These are phyloP conservation scores for Penicillium sp. DNA, from an alignment of 2,329 filamentous ascomycete genomes.

Conservation along the genomic window DNA sequence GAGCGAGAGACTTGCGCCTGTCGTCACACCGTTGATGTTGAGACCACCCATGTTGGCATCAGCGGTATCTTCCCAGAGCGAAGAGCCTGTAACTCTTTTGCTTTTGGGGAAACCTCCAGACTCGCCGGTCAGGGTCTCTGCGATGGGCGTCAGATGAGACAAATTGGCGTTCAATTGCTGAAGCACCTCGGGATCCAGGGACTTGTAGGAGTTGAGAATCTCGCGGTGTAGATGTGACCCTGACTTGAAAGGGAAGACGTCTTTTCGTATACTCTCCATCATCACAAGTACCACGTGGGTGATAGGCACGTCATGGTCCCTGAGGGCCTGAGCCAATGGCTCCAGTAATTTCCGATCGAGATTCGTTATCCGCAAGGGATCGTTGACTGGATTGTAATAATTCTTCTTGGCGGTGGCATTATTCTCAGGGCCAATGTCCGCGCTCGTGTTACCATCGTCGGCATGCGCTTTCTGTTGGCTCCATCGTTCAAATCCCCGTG, in stretches of 20 bases:
- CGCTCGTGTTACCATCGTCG: background rate
- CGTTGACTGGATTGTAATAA: slow-evolving; percentile 30
- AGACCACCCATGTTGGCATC: slow-evolving; percentile 33
- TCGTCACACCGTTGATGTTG: slow-evolving; percentile 31
- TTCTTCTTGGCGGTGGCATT: background rate
- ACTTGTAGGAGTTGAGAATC: slow-evolving; percentile 26
- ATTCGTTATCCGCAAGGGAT: slow-evolving; percentile 36
- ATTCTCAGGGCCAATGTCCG: background rate
- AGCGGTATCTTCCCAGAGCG: slow-evolving; percentile 23
- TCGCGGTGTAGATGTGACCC: slow-evolving; percentile 30
- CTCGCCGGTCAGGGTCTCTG: slow-evolving; percentile 34
- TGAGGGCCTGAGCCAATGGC: slow-evolving; percentile 26
- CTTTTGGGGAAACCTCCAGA: slow-evolving; percentile 15
- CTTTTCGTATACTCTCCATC: slow-evolving; percentile 37
- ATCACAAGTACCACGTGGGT: slow-evolving; percentile 33
- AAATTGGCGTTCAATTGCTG: slow-evolving; percentile 24
- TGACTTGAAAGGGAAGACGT: slow-evolving; percentile 32
- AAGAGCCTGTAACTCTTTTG: slow-evolving; percentile 6
- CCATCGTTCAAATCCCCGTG: slow-evolving; percentile 32
- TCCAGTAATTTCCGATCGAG: slow-evolving; percentile 29
- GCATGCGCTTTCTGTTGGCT: background rate
- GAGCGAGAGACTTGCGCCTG: slow-evolving; percentile 34
- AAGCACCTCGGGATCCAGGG: slow-evolving; percentile 8
- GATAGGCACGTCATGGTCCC: slow-evolving; percentile 28
- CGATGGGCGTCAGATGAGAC: slow-evolving; percentile 30